phyloP scores from a whole-genome alignment of 345 rosid genomes.

The Eucalyptus tenuipes region DNA sequence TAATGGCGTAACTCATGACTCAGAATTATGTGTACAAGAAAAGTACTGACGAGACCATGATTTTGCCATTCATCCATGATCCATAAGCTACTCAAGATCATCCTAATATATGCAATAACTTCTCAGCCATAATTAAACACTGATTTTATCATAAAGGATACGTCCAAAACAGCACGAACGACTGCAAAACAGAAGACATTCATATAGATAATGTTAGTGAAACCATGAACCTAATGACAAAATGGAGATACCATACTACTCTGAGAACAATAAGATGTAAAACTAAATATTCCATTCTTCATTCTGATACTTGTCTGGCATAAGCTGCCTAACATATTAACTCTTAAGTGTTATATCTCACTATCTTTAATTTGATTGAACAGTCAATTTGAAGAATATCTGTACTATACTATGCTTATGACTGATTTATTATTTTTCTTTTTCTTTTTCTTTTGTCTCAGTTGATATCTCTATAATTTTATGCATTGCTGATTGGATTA shows the following conservation, averaged over 20 bases:
- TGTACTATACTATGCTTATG: neutral
- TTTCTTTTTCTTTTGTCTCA: neutral
- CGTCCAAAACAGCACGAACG: conserved; percentile 99
- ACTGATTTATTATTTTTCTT: neutral
- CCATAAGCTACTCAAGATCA: neutral
- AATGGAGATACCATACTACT: neutral
- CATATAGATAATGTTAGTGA: neutral
- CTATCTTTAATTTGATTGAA: neutral
- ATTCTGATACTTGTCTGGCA: neutral
- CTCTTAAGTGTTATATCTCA: neutral
- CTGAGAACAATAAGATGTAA: neutral
- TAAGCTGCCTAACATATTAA: neutral
- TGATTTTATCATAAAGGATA: conserved; percentile 41
- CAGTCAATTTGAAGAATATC: neutral
- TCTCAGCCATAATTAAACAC: neutral
- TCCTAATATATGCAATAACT: neutral
- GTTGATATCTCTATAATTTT: neutral
- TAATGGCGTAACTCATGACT: neutral
- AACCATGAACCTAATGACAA: neutral
- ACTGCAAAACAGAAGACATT: conserved; percentile 46
- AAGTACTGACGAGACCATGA: neutral
- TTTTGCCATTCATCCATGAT: neutral
- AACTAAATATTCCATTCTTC: neutral
- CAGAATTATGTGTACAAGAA: neutral
- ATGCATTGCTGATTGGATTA: neutral